Evolutionary conservation across 768 basidiomycete species (phyloP), one percentile per base, ranked within the genome.

Genomic region (Termitomyces sp.): DNA sequence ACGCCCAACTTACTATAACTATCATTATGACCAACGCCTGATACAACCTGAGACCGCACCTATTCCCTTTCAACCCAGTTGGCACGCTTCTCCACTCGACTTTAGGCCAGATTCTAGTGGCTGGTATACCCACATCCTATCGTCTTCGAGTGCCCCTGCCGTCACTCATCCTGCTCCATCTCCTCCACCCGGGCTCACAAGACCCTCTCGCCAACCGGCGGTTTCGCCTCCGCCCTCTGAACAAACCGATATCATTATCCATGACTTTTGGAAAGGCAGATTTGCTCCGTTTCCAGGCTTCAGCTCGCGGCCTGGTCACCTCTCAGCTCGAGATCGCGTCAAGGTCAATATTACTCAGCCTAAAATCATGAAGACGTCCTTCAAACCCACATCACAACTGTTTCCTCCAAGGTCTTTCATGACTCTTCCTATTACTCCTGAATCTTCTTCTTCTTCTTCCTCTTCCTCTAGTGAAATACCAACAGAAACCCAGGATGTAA

Each of bases 271-370:
- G 77, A 71, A 68, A 58, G 75, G 73, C 14, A 67, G 75, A 46
- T 65, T 79, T 25, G 77, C 76, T 8, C 76, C 78, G 21, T 68
- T 77, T 46, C 77, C 77, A 6, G 77, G 77, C 6, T 71, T 66
- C 54, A 67, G 66, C 16, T 79, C 77, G 5, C 62, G 62, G 4
- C 71, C 73, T 10, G 67, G 70, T 53, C 63, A 75, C 31, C 58
- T 72, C 19, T 65, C 68, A 19, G 65, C 63, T 46, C 68, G 61
- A 53, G 65, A 66, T 38, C 49, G 35, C 3, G 50, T 34, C 44
- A 54, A 44, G 27, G 40, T 62, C 56, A 57, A 56, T 54, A 63
- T 63, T 42, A 61, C 42, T 46, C 66, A 60, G 43, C 62, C 58
- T 51, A 32, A 54, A 23, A 16, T n/a, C 37, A 53, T 38, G 21